phyloP scores from a whole-genome alignment of 345 rosid genomes.

The Hypericum perforatum region DNA sequence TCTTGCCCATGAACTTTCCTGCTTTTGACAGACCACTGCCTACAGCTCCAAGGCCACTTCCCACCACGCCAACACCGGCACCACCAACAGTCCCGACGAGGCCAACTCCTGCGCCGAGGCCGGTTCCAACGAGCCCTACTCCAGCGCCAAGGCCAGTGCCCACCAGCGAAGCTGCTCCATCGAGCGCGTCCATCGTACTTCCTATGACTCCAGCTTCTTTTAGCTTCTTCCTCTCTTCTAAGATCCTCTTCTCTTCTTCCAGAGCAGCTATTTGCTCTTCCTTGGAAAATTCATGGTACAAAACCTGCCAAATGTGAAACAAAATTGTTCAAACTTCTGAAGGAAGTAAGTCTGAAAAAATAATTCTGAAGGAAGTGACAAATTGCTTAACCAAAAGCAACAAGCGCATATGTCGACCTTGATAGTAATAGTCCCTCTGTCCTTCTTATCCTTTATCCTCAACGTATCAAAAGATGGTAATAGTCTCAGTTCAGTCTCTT shows the following conservation, averaged over 20 bases:
- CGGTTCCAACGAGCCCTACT: constrained; percentile 65
- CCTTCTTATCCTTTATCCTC: constrained; percentile 93
- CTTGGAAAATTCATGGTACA: constrained; percentile 59
- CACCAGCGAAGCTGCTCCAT: constrained; percentile 52
- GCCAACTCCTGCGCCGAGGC: constrained; percentile 68
- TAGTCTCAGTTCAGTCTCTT: constrained; percentile 56
- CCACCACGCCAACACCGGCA: constrained; percentile 35
- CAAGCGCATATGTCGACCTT: constrained; percentile 36
- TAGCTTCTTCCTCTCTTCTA: constrained; percentile 70
- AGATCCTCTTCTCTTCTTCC: constrained; percentile 75
- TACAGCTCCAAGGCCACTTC: constrained; percentile 63
- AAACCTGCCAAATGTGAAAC: constrained; percentile 21
- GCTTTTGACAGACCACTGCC: constrained; percentile 82
- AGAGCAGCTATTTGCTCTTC: constrained; percentile 82
- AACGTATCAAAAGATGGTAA: constrained; percentile 80
- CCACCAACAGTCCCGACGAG: constrained; percentile 39
- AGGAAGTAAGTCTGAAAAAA: too few species aligned
- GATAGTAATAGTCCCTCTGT: constrained; percentile 71
- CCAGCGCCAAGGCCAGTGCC: constrained; percentile 54
- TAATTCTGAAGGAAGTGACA: too few species aligned
- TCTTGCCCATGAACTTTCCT: constrained; percentile 79
- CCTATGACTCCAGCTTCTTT: constrained; percentile 92
- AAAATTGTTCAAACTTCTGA: constrained; percentile 1
- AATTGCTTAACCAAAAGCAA: neutral
- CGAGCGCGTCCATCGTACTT: constrained; percentile 79